phyloP scores from a whole-genome alignment of 495 filamentous ascomycete genomes.

The Hypoxylon rickii region DNA sequence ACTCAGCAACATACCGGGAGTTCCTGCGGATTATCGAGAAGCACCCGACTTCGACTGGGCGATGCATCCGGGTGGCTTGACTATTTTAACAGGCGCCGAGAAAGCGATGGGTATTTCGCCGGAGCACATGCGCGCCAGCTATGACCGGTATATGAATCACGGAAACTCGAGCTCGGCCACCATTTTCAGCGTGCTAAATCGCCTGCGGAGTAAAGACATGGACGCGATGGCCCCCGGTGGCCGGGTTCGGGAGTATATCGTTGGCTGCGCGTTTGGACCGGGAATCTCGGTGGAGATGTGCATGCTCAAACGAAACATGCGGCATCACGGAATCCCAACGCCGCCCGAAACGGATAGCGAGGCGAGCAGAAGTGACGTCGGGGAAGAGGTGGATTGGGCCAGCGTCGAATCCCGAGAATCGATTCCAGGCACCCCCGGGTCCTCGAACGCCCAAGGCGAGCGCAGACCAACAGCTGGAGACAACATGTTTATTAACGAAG shows the following conservation, averaged over 20 bases:
- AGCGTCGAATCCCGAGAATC: constrained; percentile 27
- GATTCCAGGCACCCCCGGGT: constrained; percentile 28
- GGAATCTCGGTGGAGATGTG: constrained; percentile 68
- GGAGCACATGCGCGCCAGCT: constrained; percentile 63
- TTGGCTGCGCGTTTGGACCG: constrained; percentile 69
- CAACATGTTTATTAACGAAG: constrained; percentile 21
- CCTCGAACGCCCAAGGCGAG: constrained; percentile 9
- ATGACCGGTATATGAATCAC: constrained; percentile 66
- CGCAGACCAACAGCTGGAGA: constrained; percentile 7
- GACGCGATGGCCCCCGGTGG: constrained; percentile 52
- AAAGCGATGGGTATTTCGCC: constrained; percentile 55
- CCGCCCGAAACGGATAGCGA: constrained; percentile 54
- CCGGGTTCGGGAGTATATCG: constrained; percentile 56
- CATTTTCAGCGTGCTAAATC: constrained; percentile 64
- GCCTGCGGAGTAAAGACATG: constrained; percentile 61
- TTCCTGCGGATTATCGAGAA: constrained; percentile 45
- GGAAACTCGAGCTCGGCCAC: constrained; percentile 67
- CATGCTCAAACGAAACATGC: constrained; percentile 54
- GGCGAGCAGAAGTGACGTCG: constrained; percentile 44
- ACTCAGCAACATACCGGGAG: constrained; percentile 43
- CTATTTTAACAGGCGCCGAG: constrained; percentile 66
- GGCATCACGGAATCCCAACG: constrained; percentile 36
- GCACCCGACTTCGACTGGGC: constrained; percentile 69
- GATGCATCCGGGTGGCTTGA: constrained; percentile 67
- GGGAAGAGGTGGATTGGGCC: constrained; percentile 38